Base-by-base conservation (phyloP, 2,329 filamentous ascomycete species). In the Fusarium poae region DNA sequence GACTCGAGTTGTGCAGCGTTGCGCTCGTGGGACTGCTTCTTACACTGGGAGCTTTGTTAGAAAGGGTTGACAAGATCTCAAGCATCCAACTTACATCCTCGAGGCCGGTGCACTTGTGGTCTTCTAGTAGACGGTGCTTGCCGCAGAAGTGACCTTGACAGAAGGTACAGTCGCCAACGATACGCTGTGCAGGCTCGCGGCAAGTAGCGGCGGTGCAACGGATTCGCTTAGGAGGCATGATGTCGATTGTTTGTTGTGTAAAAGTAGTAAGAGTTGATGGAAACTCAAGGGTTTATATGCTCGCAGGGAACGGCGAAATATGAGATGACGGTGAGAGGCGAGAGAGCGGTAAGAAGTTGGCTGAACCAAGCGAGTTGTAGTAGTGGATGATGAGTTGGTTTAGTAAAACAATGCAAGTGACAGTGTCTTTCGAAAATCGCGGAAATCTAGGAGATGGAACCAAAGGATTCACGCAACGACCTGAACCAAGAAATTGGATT, bases 131-230 rank as follows among this genome's bases (percentile, higher is more conserved):
- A 58, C 96, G 88, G 82, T 99, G 96, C 84, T 94, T 97, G 74
- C 93, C 93, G 82, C 96, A 99, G 85, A 93, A 98, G 79, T 97
- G 92, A 45, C 94, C 94, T 57, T 91, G 86, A 84, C 96, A 99
- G 85, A 98, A 98, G 65, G 90, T 91, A 82, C 96, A 99, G 83
- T 98, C 95, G 56, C 96, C 96, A 62, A 97, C 92, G 76, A 99
- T 97, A 71, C 93, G 91, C 81, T 97, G 94, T 18, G 94, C 94
- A 30, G 88, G 87, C 74, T 93, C 90, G 78, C 89, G 93, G 89
- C 96, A 98, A 73, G 94, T 90, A 82, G 95, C 94, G 84, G 92
- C 94, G 70, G 86, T 91, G 85, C 96, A 98, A 74, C 92, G 90
- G 73, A 91, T 89, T 86, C 92, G 93, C 83, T 91, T 92, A 67